Conservation (phyloP, 2,329 filamentous ascomycete species). For the Arthrinium puccinioides region DNA sequence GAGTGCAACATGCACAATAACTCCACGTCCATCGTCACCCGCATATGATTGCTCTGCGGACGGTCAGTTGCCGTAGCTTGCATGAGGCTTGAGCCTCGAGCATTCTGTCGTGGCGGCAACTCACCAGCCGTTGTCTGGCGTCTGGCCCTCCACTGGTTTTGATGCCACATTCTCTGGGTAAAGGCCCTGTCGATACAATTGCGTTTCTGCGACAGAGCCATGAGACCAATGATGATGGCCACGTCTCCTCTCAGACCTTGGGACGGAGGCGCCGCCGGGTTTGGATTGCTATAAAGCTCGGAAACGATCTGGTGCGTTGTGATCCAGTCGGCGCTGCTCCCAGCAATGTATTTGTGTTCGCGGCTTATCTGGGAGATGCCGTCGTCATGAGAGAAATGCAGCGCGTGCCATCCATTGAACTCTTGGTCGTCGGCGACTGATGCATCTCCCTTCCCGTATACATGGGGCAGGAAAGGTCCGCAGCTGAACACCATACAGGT, state of each 20-base stretch:
- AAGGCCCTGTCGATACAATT: neutral
- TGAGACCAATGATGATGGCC: constrained; percentile 2
- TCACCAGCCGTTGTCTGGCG: neutral
- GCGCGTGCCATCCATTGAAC: constrained; percentile 1
- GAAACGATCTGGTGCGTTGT: neutral
- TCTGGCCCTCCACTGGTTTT: neutral
- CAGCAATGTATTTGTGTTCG: neutral
- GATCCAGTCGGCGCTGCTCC: neutral
- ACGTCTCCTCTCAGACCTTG: constrained; percentile 1
- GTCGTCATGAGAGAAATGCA: neutral
- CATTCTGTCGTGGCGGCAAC: neutral
- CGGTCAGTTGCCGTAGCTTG: too few relatives aligned
- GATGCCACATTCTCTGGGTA: neutral
- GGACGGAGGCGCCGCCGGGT: neutral
- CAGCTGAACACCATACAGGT: constrained; percentile 1
- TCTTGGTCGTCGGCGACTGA: neutral
- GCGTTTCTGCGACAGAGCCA: constrained; percentile 2
- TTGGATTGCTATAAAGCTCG: neutral
- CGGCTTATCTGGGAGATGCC: neutral
- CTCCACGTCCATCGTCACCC: neutral
- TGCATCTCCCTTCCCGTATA: neutral
- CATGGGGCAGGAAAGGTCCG: constrained; percentile 1
- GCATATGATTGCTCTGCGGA: too few relatives aligned
- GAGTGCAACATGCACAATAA: constrained; percentile 1
- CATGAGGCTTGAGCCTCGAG: neutral